These are phyloP conservation scores for Sporopachydermia lactativora DNA, from an alignment of 805 yeast genomes.

Conservation along the genomic window DNA sequence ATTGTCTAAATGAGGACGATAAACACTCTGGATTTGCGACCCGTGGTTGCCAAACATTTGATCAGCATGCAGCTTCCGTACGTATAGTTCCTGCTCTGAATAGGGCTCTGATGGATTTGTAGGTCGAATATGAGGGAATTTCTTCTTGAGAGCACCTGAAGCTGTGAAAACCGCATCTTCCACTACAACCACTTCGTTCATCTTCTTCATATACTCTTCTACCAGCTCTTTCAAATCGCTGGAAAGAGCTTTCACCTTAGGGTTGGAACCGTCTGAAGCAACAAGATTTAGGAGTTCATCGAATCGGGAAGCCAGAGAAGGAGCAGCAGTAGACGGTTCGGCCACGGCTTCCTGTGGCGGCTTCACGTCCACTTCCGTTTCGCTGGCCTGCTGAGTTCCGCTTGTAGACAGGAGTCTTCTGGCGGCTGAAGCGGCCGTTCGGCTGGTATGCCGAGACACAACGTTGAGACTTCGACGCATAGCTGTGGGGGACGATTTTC, in stretches of 20 bases:
- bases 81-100: slow-evolving; percentile 59
- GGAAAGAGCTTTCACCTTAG: not conserved
- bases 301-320: too few species aligned
- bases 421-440: too few species aligned
- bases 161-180: not conserved
- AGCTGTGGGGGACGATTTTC: too few species aligned
- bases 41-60: slow-evolving; percentile 45
- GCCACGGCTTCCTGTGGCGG: too few species aligned
- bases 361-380: too few species aligned
- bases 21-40: slow-evolving; percentile 45
- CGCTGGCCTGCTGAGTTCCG: too few species aligned
- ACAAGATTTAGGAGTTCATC: not conserved
- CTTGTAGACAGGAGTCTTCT: too few species aligned
- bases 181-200: not conserved
- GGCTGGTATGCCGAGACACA: too few species aligned
- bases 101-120: slow-evolving; percentile 52
- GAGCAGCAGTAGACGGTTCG: too few species aligned
- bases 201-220: not conserved
- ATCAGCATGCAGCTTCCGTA: slow-evolving; percentile 58
- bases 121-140: slow-evolving; percentile 50
- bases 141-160: slow-evolving; percentile 6
- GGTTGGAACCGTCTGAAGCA: not conserved
- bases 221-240: not conserved
- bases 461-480: too few species aligned
- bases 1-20: slow-evolving; percentile 55